These are phyloP conservation scores for Blastobotrys elegans DNA, from an alignment of 1,139 yeast genomes.

Conservation along the genomic window DNA sequence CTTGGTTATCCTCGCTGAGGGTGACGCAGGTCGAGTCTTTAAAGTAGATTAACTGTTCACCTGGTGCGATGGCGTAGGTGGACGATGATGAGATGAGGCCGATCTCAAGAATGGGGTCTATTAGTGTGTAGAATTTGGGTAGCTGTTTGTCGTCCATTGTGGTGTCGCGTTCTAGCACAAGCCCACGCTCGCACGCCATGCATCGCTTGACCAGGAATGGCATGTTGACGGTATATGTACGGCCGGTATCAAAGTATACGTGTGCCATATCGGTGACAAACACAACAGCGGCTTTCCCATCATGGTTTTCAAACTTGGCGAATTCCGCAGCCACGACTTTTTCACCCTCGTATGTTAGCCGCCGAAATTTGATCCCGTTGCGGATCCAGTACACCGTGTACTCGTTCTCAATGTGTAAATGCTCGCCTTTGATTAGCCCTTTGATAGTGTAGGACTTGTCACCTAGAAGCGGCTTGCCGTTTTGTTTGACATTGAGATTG, in stretches of 20 bases:
- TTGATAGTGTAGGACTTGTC: not conserved
- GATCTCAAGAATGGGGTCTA: conserved; percentile 65
- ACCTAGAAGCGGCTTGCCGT: conserved; percentile 1
- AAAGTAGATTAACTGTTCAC: conserved; percentile 46
- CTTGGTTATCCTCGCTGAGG: conserved; percentile 20
- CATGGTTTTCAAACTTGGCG: conserved; percentile 36
- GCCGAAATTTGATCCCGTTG: conserved; percentile 48
- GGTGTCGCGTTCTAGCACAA: conserved; percentile 51
- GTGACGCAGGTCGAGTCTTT: conserved; percentile 27
- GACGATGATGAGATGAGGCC: conserved; percentile 67
- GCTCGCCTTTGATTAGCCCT: conserved; percentile 14
- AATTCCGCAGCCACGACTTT: conserved; percentile 48
- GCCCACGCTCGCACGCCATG: conserved; percentile 57
- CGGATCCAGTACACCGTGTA: conserved; percentile 42
- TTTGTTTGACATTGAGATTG: conserved; percentile 5
- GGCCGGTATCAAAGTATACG: conserved; percentile 55
- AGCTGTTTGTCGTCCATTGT: conserved; percentile 11
- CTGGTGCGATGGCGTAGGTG: conserved; percentile 55
- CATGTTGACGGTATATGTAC: conserved; percentile 52
- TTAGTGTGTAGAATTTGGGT: conserved; percentile 53
- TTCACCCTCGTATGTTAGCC: conserved; percentile 45
- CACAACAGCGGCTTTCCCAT: conserved; percentile 23
- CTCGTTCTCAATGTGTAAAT: conserved; percentile 22
- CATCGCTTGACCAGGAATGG: conserved; percentile 59
- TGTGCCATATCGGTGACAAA: conserved; percentile 34